phyloP scores from a whole-genome alignment of 2,329 filamentous ascomycete species.

The Neurospora sp. region DNA sequence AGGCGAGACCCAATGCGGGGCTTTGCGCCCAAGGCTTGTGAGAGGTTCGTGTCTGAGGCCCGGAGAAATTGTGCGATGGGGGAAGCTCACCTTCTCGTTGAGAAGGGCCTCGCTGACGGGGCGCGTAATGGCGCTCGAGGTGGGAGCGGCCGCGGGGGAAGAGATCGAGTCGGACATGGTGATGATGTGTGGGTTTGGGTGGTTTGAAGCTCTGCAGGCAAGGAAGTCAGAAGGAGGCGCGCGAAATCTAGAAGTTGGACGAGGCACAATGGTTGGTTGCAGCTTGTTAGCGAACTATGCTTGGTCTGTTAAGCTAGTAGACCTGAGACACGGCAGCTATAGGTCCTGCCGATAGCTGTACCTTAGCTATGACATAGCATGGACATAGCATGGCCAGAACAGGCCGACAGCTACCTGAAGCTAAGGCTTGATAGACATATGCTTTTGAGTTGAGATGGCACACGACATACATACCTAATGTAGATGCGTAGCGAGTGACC shows the following conservation, averaged over 20 bases:
- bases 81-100: constrained; percentile 82
- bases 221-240: background rate
- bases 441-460: background rate
- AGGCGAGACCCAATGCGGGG: background rate
- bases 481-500: background rate
- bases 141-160: constrained; percentile 35
- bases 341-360: background rate
- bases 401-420: background rate
- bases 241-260: background rate
- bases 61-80: background rate
- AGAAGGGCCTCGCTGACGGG: constrained; percentile 96
- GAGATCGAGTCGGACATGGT: constrained; percentile 45
- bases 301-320: background rate
- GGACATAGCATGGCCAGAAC: background rate
- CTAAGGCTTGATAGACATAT: background rate
- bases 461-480: background rate
- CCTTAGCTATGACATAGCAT: background rate
- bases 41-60: background rate
- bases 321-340: background rate
- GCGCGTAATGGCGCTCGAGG: constrained; percentile 59
- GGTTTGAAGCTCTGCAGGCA: background rate
- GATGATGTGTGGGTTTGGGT: constrained; percentile 9
- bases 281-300: background rate
- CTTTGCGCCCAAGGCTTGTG: background rate
- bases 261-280: background rate